Evolutionary conservation across 208 protist genomes (phyloP).

Genomic region (Tritrichomonas foetus): DNA sequence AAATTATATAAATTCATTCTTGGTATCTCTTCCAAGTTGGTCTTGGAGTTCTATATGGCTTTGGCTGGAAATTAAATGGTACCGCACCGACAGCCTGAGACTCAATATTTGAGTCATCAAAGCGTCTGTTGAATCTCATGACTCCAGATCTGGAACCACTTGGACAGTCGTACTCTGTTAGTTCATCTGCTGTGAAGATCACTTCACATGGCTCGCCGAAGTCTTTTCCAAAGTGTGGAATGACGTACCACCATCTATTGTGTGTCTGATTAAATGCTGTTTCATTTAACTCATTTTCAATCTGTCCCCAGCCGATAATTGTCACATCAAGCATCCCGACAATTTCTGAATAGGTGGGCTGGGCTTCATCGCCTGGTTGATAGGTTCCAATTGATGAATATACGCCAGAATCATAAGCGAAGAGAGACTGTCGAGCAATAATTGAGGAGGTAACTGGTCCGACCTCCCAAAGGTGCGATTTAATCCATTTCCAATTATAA

Average conservation of each 20-base stretch:
- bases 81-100: not conserved
- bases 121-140: not conserved
- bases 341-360: too few species aligned
- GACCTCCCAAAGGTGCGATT: not conserved
- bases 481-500: not conserved
- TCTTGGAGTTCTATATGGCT: not conserved
- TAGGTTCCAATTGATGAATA: not conserved
- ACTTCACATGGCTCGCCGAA: not conserved
- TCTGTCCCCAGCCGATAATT: not conserved
- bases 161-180: not conserved
- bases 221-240: not conserved
- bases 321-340: not conserved
- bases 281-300: not conserved
- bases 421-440: not conserved
- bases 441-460: conserved; percentile 11
- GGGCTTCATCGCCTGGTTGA: not conserved
- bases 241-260: not conserved
- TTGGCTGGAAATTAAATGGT: not conserved
- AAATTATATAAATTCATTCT: too few species aligned
- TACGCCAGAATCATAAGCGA: not conserved
- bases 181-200: not conserved
- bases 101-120: conserved; percentile 7
- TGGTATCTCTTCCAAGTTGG: not conserved
- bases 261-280: not conserved
- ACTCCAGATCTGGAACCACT: not conserved